Evolutionary conservation across 768 basidiomycete species (phyloP), one percentile per base, ranked within the genome.

Genomic region (Candolleomyces efflorescens): DNA sequence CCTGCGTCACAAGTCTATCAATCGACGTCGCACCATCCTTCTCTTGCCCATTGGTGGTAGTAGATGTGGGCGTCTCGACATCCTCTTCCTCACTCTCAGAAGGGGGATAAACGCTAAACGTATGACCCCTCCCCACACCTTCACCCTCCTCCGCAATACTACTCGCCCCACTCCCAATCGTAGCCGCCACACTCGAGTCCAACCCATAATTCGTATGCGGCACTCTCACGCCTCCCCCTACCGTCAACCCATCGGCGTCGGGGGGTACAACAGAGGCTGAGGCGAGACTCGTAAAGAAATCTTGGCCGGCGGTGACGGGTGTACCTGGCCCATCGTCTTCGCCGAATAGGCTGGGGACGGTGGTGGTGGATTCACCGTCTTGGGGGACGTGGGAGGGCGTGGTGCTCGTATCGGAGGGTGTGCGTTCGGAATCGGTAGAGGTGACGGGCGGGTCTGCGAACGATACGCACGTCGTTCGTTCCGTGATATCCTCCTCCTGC

Each of bases 151-250:
- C 89, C 0, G 85, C 82, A 37, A 90, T 80, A 6, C 92, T 94
- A 0, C 92, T 92, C 2, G 94, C 86, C 2, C 92, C 80, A 2
- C 92, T 94, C n/a, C 96, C 96, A 24, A 92, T 81, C 0, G 96
- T 99, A 0, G 96, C 96, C 18, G 95, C 96, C 13, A 95, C 94
- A 2, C 92, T 94, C 0, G 94, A 95, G 66, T 94, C 94, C 32
- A 88, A 70, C 3, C 82, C 82, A 58, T 92, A 89, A 63, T 86
- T 90, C 50, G 81, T 85, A 62, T 93, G 93, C 0, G 93, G 94
- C 5, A 94, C 32, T 32, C 32, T 11, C 5, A 32, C 7, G 6
- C 32, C 32, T 32, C 32, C 32, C 1, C 7, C 32, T 32, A 32
- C 32, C n/a, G n/a, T n/a, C n/a, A n/a, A n/a, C n/a, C n/a, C n/a